Percentiles rank a stretch among this genome's conserved stretches.
These are phyloP conservation scores for Starmerella floricola DNA, from an alignment of 805 yeast species.

Conservation along the genomic window DNA sequence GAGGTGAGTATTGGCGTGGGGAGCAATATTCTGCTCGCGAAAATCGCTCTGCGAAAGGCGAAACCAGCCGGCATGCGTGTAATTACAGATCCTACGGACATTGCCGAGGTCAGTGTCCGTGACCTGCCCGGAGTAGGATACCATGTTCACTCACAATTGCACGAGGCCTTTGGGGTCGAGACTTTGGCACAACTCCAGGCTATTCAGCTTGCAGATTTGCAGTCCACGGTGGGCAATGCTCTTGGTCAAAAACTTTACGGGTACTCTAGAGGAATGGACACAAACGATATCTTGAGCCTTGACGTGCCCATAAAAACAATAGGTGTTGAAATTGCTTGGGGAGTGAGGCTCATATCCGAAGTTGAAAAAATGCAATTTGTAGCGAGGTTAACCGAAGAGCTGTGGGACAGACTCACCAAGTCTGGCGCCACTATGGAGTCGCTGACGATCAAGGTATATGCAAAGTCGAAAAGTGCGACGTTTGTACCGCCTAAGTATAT, in stretches of 20 bases:
- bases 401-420: slow-evolving; percentile 40
- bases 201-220: slow-evolving; percentile 31
- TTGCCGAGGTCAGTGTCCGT: slow-evolving; percentile 19
- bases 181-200: slow-evolving; percentile 33
- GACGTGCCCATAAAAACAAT: slow-evolving; percentile 50
- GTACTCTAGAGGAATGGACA: slow-evolving; percentile 56
- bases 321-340: slow-evolving; percentile 85
- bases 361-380: slow-evolving; percentile 56
- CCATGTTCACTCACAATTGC: slow-evolving; percentile 37
- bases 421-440: slow-evolving; percentile 29
- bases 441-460: slow-evolving; percentile 50
- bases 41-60: slow-evolving; percentile 56
- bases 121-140: slow-evolving; percentile 37
- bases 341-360: slow-evolving; percentile 56
- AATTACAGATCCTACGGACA: slow-evolving; percentile 27
- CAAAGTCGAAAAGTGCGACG: slow-evolving; percentile 55
- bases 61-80: slow-evolving; percentile 62
- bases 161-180: slow-evolving; percentile 26
- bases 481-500: slow-evolving; percentile 62
- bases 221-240: slow-evolving; percentile 50
- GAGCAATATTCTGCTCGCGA: slow-evolving; percentile 61
- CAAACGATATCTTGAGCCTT: slow-evolving; percentile 36
- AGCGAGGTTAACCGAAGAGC: slow-evolving; percentile 44
- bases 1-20: slow-evolving; percentile 74
- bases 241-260: slow-evolving; percentile 53